Conservation (phyloP, 352 stramenopile genomes). For the Thalassiosira exigua region DNA sequence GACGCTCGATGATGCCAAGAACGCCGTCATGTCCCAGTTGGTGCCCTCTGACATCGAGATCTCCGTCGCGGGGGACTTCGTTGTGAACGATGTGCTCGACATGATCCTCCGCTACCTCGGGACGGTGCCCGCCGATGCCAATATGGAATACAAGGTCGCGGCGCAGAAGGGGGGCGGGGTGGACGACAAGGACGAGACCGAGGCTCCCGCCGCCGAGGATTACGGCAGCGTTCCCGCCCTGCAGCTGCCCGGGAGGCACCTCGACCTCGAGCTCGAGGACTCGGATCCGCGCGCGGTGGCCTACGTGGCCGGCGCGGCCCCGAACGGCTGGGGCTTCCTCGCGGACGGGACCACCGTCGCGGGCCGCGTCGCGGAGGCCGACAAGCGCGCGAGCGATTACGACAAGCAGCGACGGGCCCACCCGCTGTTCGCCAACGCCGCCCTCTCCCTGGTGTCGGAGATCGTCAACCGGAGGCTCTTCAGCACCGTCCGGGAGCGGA, state of each 20-base stretch:
- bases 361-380: slow-evolving; percentile 64
- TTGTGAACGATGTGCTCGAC: slow-evolving; percentile 85
- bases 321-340: slow-evolving; percentile 87
- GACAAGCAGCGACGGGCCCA: slow-evolving; percentile 80
- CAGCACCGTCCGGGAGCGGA: slow-evolving; percentile 87
- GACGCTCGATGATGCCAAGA: slow-evolving; percentile 86
- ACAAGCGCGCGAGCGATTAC: slow-evolving; percentile 76
- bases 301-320: slow-evolving; percentile 85
- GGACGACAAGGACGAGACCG: no score
- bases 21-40: slow-evolving; percentile 86
- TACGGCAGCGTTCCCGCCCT: slow-evolving; percentile 74
- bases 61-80: slow-evolving; percentile 87
- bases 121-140: slow-evolving; percentile 82
- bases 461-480: slow-evolving; percentile 89
- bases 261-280: slow-evolving; percentile 85
- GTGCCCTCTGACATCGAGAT: slow-evolving; percentile 85
- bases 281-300: slow-evolving; percentile 87
- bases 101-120: slow-evolving; percentile 88
- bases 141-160: slow-evolving; percentile 72
- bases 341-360: slow-evolving; percentile 80
- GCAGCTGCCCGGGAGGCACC: slow-evolving; percentile 68
- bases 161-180: no score
- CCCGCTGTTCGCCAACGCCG: slow-evolving; percentile 85
- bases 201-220: slow-evolving; percentile 22
- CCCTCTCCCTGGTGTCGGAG: slow-evolving; percentile 85